Evolutionary conservation across 805 yeast species (phyloP), one percentile per base, ranked within the genome.

Genomic region (Jamesozyma hellenica): DNA sequence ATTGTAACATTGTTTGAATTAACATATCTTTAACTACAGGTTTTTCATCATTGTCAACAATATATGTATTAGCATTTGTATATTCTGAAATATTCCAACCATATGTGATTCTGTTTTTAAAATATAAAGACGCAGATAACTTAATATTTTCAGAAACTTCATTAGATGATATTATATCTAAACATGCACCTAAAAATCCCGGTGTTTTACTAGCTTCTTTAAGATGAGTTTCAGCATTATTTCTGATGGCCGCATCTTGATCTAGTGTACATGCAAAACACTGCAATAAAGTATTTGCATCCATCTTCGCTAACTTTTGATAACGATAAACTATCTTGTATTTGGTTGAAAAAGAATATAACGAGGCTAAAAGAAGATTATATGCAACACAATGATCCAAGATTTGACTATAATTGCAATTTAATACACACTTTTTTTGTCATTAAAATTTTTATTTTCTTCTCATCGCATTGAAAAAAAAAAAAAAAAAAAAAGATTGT

Each of bases 151-250:
- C 60, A 5, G 75, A 65, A 13, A 71, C 76, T 14, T 70, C 74
- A 6, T 62, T 61, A 16, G 75, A 72, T 14, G 71, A 56, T 15
- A 86, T 68, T 38, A 87, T 79, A 54, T 84, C 90, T 35, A 90
- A 64, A 58, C 95, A 83, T 1, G 90, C 88, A 4, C 82, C 82
- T 30, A 85, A 63, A 54, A 88, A 88, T 4, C 94, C 95, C 1
- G 82, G 75, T 3, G 70, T 58, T 23, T 55, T 51, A 36, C 79
- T 74, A 7, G 79, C 76, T 50, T 69, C 67, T 42, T 71, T 71
- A 36, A 88, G 70, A 48, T 77, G 75, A 1, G 54, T 41, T 61
- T 90, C 96, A 0, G 95, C 92, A 38, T 74, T 73, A 38, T 66
- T 68, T 49, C 94, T 75, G 17, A 70, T 61, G 11, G 60, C 54